A percentile compares a stretch with the other conserved stretches of the same genome.
Evolutionary conservation across 2,329 filamentous ascomycete species (phyloP).

Genomic region (Epicoccum sorghinum): DNA sequence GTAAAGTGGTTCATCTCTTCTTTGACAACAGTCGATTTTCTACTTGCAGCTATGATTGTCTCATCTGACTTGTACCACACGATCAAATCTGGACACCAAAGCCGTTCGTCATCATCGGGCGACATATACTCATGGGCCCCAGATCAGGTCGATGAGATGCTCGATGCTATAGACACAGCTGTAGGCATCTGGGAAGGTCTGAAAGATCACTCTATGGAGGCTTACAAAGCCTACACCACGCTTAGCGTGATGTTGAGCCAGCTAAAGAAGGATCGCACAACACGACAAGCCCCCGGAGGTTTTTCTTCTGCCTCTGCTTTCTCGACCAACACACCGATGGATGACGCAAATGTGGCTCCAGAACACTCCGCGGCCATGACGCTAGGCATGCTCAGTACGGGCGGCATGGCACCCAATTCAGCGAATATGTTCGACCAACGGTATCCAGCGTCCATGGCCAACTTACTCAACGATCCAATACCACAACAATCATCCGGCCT

Average conservation of each 20-base stretch:
- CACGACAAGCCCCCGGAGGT: constrained; percentile 34
- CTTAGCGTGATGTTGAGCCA: constrained; percentile 86
- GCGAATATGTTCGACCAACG: constrained; percentile 50
- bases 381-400: constrained; percentile 69
- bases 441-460: constrained; percentile 48
- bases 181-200: constrained; percentile 80
- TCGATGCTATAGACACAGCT: constrained; percentile 73
- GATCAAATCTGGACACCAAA: constrained; percentile 51
- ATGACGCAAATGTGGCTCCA: constrained; percentile 64
- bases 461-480: constrained; percentile 45
- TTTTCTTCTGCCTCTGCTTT: constrained; percentile 42
- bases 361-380: constrained; percentile 73
- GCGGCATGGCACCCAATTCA: constrained; percentile 61
- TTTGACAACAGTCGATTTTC: constrained; percentile 82
- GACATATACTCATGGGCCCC: constrained; percentile 55
- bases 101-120: constrained; percentile 41
- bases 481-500: constrained; percentile 39
- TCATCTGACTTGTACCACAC: constrained; percentile 81
- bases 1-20: constrained; percentile 81
- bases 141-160: constrained; percentile 71
- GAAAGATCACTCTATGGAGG: constrained; percentile 81
- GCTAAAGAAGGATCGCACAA: constrained; percentile 61
- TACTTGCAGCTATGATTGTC: constrained; percentile 84
- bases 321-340: constrained; percentile 41
- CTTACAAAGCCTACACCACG: constrained; percentile 81